Evolutionary conservation across 2,329 filamentous ascomycete genomes (phyloP).

Genomic region (Fusarium sterilihyphosum): DNA sequence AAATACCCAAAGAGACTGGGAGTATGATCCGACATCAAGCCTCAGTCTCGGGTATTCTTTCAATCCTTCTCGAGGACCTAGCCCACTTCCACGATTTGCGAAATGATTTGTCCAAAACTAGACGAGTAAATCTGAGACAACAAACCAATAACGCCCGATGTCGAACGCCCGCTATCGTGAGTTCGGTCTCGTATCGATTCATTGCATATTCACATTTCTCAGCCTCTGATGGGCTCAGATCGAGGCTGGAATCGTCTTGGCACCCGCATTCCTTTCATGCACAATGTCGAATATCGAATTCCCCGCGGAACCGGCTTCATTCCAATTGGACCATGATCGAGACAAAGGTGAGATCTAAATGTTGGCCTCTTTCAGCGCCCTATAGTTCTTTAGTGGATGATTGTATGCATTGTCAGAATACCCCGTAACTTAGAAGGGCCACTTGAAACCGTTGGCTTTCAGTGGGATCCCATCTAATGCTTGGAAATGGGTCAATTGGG

Average conservation of each 20-base stretch:
- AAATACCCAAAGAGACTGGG: neutral
- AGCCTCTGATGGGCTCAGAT: slow-evolving; percentile 18
- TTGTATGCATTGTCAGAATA: slow-evolving; percentile 2
- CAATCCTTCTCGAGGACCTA: neutral
- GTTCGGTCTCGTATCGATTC: neutral
- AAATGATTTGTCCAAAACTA: slow-evolving; percentile 7
- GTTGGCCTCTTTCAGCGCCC: slow-evolving; percentile 6
- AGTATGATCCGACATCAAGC: neutral
- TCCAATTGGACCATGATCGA: slow-evolving; percentile 36
- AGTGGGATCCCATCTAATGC: neutral
- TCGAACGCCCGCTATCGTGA: slow-evolving; percentile 6
- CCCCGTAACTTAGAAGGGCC: neutral
- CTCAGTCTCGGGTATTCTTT: slow-evolving; percentile 6
- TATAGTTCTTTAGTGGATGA: neutral
- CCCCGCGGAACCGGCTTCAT: slow-evolving; percentile 22
- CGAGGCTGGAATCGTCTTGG: slow-evolving; percentile 16
- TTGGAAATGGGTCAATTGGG: neutral
- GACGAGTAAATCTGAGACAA: slow-evolving; percentile 9
- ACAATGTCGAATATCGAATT: slow-evolving; percentile 34
- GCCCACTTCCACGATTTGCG: slow-evolving; percentile 15
- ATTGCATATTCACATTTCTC: neutral
- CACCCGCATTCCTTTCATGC: slow-evolving; percentile 30
- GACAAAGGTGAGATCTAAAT: slow-evolving; percentile 23
- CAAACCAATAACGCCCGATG: neutral
- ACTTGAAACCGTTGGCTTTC: neutral